Conservation (phyloP, 768 basidiomycete genomes). For the Favolaschia claudopus region DNA sequence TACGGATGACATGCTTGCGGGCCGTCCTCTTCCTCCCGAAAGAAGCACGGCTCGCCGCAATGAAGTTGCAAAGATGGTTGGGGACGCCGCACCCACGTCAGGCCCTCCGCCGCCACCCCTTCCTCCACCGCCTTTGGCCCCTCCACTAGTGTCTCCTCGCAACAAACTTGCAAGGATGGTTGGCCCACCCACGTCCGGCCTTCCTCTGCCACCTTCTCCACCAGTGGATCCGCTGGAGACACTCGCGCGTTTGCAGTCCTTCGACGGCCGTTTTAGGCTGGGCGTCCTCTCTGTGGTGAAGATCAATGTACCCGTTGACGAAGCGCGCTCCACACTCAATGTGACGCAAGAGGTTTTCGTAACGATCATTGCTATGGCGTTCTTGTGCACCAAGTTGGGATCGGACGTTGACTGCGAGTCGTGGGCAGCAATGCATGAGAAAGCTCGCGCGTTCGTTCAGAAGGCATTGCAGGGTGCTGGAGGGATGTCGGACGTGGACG, state of each 20-base stretch:
- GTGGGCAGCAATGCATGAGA: constrained; percentile 25
- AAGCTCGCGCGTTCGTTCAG: constrained; percentile 18
- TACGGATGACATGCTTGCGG: too few relatives aligned
- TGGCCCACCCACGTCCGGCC: too few relatives aligned
- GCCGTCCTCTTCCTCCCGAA: too few relatives aligned
- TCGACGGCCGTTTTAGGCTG: constrained; percentile 20
- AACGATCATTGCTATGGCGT: constrained; percentile 22
- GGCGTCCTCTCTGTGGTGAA: constrained; percentile 9
- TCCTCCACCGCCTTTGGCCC: too few relatives aligned
- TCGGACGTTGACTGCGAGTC: constrained; percentile 9
- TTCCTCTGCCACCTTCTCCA: too few relatives aligned
- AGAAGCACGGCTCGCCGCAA: too few relatives aligned
- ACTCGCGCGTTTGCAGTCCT: constrained; percentile 23
- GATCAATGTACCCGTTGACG: background rate
- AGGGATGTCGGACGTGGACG: background rate
- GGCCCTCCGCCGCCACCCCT: too few relatives aligned
- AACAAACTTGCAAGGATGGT: too few relatives aligned
- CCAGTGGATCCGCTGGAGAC: constrained; percentile 12
- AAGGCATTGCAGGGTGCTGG: background rate
- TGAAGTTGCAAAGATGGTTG: too few relatives aligned
- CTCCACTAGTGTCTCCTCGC: too few relatives aligned
- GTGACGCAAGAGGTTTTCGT: constrained; percentile 14
- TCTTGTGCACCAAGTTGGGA: constrained; percentile 11
- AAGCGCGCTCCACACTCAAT: too few relatives aligned
- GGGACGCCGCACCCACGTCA: too few relatives aligned